Conservation (phyloP, 768 basidiomycete species). For the Rhodotorula kratochvilovae region DNA sequence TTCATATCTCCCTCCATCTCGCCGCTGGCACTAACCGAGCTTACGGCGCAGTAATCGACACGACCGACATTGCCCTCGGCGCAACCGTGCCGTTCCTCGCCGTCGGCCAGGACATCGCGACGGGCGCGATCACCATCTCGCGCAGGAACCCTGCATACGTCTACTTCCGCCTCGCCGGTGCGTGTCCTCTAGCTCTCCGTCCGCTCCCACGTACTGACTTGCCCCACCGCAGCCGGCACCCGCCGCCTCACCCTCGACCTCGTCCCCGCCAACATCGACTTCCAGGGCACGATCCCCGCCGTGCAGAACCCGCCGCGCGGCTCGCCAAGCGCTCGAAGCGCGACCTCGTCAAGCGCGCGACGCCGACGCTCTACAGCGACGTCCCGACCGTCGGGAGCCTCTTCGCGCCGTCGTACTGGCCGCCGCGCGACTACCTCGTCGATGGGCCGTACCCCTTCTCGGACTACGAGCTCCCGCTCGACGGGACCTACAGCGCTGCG, state of each 20-base stretch:
- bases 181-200: background rate
- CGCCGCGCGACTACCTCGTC: constrained; percentile 35
- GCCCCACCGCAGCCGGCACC: background rate
- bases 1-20: background rate
- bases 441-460: constrained; percentile 11
- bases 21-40: background rate
- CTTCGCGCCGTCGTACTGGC: constrained; percentile 38
- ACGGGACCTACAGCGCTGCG: constrained; percentile 43
- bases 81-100: constrained; percentile 52
- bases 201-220: no score
- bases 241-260: constrained; percentile 28
- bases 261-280: constrained; percentile 36
- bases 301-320: constrained; percentile 18
- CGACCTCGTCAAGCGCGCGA: constrained; percentile 2
- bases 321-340: constrained; percentile 20
- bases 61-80: constrained; percentile 52
- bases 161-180: constrained; percentile 51
- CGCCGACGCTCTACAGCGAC: constrained; percentile 25
- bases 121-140: constrained; percentile 47
- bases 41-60: constrained; percentile 52
- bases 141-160: constrained; percentile 55
- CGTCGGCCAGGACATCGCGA: constrained; percentile 50
- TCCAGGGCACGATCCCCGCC: constrained; percentile 30
- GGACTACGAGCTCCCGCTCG: constrained; percentile 18
- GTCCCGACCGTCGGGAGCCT: constrained; percentile 48